Conservation (phyloP, 176 grass and related monocot genomes). For the Rhipidocladum racemiflorum region DNA sequence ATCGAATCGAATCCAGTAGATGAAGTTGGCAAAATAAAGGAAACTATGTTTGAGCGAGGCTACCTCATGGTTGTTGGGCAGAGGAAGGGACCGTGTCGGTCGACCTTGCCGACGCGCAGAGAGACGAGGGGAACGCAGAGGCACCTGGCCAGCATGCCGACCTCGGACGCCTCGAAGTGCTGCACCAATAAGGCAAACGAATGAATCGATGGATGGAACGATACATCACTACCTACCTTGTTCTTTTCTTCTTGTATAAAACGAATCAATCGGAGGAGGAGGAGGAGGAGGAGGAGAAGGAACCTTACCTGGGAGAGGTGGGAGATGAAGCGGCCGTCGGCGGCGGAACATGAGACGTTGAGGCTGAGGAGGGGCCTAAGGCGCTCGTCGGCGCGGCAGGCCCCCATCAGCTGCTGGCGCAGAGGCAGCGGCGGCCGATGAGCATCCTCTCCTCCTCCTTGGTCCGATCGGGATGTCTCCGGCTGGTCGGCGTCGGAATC, state of each 20-base stretch:
- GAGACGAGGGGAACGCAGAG: slow-evolving; percentile 88
- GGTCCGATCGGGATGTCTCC: slow-evolving; percentile 22
- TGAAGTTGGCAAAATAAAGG: neutral
- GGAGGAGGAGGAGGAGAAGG: neutral
- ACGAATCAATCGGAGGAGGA: neutral
- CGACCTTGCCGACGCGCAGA: slow-evolving; percentile 75
- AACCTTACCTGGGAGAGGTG: slow-evolving; percentile 65
- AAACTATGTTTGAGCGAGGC: neutral
- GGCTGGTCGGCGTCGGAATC: slow-evolving; percentile 14
- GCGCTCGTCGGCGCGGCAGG: slow-evolving; percentile 84
- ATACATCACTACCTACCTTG: neutral
- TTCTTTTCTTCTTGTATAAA: neutral
- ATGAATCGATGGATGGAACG: neutral
- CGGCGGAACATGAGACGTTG: slow-evolving; percentile 53
- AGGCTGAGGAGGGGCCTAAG: slow-evolving; percentile 57
- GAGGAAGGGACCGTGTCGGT: slow-evolving; percentile 49
- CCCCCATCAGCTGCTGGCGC: slow-evolving; percentile 67
- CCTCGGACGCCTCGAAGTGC: slow-evolving; percentile 82
- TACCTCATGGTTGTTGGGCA: slow-evolving; percentile 76
- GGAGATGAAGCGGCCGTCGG: slow-evolving; percentile 69
- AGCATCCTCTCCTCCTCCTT: neutral
- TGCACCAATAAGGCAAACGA: slow-evolving; percentile 1
- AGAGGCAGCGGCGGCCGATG: slow-evolving; percentile 36
- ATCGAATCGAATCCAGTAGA: neutral
- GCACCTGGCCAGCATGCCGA: slow-evolving; percentile 73